Evolutionary conservation across 2,329 filamentous ascomycete genomes (phyloP).

Genomic region (Aschersonia sp.): DNA sequence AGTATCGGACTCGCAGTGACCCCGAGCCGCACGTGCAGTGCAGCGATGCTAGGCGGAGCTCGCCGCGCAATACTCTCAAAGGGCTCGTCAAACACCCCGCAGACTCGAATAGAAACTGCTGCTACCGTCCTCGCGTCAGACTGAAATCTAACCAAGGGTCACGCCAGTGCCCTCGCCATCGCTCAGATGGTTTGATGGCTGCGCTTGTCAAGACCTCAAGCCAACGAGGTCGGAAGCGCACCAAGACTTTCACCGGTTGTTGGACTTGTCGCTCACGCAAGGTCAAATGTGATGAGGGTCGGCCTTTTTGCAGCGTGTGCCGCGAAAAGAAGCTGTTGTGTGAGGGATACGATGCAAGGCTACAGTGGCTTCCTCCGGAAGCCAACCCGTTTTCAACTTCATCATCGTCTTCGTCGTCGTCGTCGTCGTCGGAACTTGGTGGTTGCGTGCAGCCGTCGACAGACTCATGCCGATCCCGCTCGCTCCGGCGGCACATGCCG

Average conservation of each 20-base stretch:
- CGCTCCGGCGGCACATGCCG: background rate
- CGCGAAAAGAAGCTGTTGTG: background rate
- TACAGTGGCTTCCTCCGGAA: background rate
- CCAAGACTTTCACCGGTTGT: background rate
- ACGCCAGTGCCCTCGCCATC: too few species aligned
- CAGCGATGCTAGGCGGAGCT: too few species aligned
- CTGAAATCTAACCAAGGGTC: background rate
- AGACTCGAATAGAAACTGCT: background rate
- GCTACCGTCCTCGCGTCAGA: background rate
- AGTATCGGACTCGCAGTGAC: too few species aligned
- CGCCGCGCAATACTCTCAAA: too few species aligned
- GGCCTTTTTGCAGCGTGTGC: background rate
- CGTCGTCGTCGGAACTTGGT: background rate
- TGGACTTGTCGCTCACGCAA: background rate
- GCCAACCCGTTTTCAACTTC: background rate
- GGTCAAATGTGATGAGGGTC: background rate
- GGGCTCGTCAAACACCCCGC: too few species aligned
- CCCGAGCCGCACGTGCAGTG: too few species aligned
- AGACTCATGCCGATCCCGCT: background rate
- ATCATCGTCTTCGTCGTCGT: background rate
- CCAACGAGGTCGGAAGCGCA: conserved; percentile 2
- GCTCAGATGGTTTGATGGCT: background rate
- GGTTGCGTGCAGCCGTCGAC: background rate
- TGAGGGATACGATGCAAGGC: background rate
- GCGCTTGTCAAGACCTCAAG: background rate